Evolutionary conservation across 2,329 filamentous ascomycete genomes (phyloP), one percentile per base, ranked within the genome.

Genomic region (Botrytis byssoidea): DNA sequence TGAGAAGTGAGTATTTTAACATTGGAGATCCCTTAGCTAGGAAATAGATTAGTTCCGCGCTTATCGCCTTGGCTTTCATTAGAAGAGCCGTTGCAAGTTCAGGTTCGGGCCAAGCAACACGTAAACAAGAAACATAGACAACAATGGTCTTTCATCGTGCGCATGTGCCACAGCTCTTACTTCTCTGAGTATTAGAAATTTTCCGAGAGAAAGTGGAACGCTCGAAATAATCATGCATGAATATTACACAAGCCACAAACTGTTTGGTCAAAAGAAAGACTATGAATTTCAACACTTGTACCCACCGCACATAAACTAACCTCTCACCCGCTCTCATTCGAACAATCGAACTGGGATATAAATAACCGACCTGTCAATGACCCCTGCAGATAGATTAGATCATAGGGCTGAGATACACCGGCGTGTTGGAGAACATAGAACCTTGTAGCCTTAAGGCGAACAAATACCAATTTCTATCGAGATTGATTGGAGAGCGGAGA

Each of bases 351-450:
- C 25, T 48, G 46, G 71, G 71, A 69, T 72, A 72, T 72, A 72
- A 72, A 72, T 72, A 72, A 42, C 51, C 63, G 70, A 72, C 51
- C 40, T 68, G 63, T 48, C 70, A 72, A 25, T 8, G 10, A n/a
- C 46, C 71, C 64, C 64, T 72, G 71, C 20, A 1, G 22, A 57
- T 37, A 48, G 70, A 64, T 64, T 60, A 71, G 63, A 72, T 69
- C 71, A 60, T 72, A 72, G 71, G 71, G 71, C 71, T 72, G 71
- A 72, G 55, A 72, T 35, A 60, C 57, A 40, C 32, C 12, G 12
- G 35, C 37, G 51, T 22, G 7, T 72, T 68, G 35, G 70, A 65
- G 42, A 68, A 29, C 48, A n/a, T 22, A 42, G 66, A 67, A 67
- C 46, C 46, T 67, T 20, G 65, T 55, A 55, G 48, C 48, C 35